These are phyloP conservation scores for Colletotrichum sp. DNA, from an alignment of 2,329 filamentous ascomycete genomes.

Conservation along the genomic window DNA sequence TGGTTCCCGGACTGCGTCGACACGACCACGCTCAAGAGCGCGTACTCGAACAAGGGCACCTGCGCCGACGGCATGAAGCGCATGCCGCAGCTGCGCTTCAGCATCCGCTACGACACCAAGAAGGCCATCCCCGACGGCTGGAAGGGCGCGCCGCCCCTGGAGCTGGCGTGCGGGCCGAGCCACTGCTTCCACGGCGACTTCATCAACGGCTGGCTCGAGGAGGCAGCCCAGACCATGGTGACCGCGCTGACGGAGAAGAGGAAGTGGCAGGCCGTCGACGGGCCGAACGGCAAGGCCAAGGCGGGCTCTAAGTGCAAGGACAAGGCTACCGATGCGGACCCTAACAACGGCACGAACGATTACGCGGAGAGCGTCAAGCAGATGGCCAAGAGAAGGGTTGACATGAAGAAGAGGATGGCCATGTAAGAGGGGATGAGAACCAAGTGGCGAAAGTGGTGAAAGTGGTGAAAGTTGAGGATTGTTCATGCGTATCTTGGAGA, in stretches of 20 bases:
- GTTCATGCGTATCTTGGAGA: background rate
- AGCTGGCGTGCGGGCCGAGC: constrained; percentile 44
- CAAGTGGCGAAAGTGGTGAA: background rate
- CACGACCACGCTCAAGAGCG: constrained; percentile 18
- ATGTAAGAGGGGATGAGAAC: background rate
- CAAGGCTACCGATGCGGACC: constrained; percentile 39
- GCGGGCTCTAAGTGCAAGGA: constrained; percentile 26
- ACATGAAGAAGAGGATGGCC: background rate
- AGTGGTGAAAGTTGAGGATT: background rate
- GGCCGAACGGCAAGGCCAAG: constrained; percentile 34
- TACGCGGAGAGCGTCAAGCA: constrained; percentile 32
- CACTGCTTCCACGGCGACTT: constrained; percentile 50
- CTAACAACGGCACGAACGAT: constrained; percentile 38
- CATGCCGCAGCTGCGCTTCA: constrained; percentile 53
- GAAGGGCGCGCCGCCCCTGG: constrained; percentile 48
- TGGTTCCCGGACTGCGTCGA: constrained; percentile 28
- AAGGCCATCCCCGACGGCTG: constrained; percentile 47
- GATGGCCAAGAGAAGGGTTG: background rate
- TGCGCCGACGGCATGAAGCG: constrained; percentile 47
- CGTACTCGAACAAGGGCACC: constrained; percentile 21
- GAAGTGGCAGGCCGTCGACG: constrained; percentile 29
- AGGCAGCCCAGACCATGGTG: constrained; percentile 44
- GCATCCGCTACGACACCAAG: constrained; percentile 48
- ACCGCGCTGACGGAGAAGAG: constrained; percentile 32
- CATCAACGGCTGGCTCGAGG: constrained; percentile 48